Evolutionary conservation across 2,329 filamentous ascomycete species (phyloP), one percentile per base, ranked within the genome.

Genomic region (Xylaria sp.): DNA sequence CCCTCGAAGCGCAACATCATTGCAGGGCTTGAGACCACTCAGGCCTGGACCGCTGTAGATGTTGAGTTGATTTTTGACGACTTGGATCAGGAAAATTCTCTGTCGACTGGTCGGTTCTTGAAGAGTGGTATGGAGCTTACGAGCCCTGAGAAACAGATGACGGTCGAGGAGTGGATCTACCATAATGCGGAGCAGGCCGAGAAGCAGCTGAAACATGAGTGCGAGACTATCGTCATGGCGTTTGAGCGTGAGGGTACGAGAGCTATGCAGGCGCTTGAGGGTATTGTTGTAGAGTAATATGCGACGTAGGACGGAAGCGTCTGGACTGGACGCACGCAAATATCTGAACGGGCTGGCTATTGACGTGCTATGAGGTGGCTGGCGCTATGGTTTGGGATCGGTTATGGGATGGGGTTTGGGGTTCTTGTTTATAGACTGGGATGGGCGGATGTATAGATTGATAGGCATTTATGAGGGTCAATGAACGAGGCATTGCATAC

Each of bases 81-180:
- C 15, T 74, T 80, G 13, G 83, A 85, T 50, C 85, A 86, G 74
- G 85, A 90, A 72, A 89, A 87, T 63, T 79, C 80, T 0, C 81
- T 82, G 1, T 81, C 55, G 8, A 66, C 71, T 15, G 53, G 82
- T 20, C 70, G 66, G 10, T 81, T 88, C 30, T 77, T 90, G 18
- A 83, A 82, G 64, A 83, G 85, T 45, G 89, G 87, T 13, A 84
- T 84, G 0, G 87, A 87, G 15, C 81, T 99, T 61, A 91, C 87
- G 2, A 91, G 86, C 61, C 87, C 90, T 0, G 96, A 98, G 82
- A 94, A 91, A 83, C 84, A 86, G 43, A 97, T 99, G 94, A 95
- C 90, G 5, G 93, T 98, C 0, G 93, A 97, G 78, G 90, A 97
- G 79, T 99, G 95, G 93, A 91, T 99, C 45, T 84, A 90, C 66